Evolutionary conservation across 768 basidiomycete species (phyloP), one percentile per base, ranked within the genome.

Genomic region (Russula vinacea): DNA sequence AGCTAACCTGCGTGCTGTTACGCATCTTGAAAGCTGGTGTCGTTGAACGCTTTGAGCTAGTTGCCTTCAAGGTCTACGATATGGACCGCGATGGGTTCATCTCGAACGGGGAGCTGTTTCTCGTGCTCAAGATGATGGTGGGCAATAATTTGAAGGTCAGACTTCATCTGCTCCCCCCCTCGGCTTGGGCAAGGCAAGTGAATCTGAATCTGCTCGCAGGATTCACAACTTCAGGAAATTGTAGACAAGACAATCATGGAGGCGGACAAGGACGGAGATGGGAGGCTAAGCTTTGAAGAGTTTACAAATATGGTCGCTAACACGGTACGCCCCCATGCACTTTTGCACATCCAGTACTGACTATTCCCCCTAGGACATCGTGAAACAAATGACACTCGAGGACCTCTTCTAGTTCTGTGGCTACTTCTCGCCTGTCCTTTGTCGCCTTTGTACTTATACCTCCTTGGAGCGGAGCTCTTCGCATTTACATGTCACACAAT

Each of bases 181-280:
- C 9, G 33, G 13, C n/a, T n/a, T 53, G 5, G 1, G 19, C 32
- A n/a, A 47, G 3, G 10, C 22, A 47, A 47, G 11, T 33, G 2
- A 24, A 32, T 14, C 10, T n/a, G 22, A 24, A 29, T 24, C 24
- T 22, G 22, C 17, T 3, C 37, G 33, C 73, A 96, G 93, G 97
- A 99, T 74, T 92, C 96, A 73, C 97, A 98, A 79, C 78, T 99
- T 64, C 97, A 99, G 76, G 97, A 98, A 75, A 99, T 99, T 64
- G 97, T 99, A 19, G 97, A 99, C 77, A 99, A 99, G 80, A 98
- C 97, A 10, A 99, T 99, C 74, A 94, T 99, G 94, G 97, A 99
- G 77, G 97, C 95, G 13, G 97, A 99, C 73, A 90, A 92, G 74
- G 95, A 99, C 72, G 94, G 92, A 2, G 97, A 99, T 73, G 97